Evolutionary conservation across 2,329 filamentous ascomycete genomes (phyloP).

Genomic region (Teratosphaeria nubilosa): DNA sequence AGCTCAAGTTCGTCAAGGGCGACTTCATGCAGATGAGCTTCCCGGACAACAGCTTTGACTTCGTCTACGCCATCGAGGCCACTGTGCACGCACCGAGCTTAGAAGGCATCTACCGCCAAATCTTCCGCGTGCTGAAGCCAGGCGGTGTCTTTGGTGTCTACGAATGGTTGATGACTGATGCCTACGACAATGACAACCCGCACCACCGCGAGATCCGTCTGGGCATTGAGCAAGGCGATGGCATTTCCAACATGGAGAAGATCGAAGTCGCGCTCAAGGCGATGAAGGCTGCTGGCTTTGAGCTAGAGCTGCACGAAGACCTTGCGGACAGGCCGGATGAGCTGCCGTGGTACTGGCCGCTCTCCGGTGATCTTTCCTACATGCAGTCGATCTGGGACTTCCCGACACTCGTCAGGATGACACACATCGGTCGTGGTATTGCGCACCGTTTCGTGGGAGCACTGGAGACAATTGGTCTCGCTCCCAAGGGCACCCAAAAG

Average conservation of each 20-base stretch:
- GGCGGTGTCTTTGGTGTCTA: constrained; percentile 94
- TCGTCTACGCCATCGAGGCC: constrained; percentile 93
- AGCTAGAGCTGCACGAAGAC: constrained; percentile 75
- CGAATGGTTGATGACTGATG: constrained; percentile 97
- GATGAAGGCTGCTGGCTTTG: constrained; percentile 80
- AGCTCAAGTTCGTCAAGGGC: constrained; percentile 82
- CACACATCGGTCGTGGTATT: constrained; percentile 63
- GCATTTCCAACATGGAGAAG: constrained; percentile 95
- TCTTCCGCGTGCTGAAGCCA: constrained; percentile 90
- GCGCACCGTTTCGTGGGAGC: constrained; percentile 68
- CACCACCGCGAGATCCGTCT: constrained; percentile 83
- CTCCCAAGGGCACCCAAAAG: constrained; percentile 80
- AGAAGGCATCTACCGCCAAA: constrained; percentile 86
- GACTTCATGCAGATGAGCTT: constrained; percentile 99
- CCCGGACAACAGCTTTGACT: constrained; percentile 83
- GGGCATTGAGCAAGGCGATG: constrained; percentile 89
- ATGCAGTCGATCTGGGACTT: constrained; percentile 70
- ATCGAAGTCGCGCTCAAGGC: constrained; percentile 70
- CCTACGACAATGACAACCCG: constrained; percentile 81
- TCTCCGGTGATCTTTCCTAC: constrained; percentile 76
- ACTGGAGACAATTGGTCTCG: constrained; percentile 64
- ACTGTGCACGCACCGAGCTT: constrained; percentile 89
- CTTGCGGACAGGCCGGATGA: constrained; percentile 65
- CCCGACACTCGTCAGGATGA: constrained; percentile 80
- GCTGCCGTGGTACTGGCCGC: constrained; percentile 88